Conservation (phyloP, 1,139 yeast genomes). For the Saccharomyces pastorianus region DNA sequence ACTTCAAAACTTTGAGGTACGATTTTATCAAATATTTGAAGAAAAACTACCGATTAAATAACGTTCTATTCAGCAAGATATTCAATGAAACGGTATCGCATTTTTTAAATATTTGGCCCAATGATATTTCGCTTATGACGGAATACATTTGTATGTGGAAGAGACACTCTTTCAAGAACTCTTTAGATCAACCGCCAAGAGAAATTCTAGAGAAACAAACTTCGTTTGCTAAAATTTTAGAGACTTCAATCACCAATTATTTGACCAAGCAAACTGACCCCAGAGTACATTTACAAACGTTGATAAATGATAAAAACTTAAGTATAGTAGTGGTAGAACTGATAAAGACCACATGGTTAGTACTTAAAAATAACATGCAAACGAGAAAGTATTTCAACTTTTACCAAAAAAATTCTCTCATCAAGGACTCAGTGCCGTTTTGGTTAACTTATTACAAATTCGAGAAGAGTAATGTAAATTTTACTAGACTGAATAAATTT, state of each 20-base stretch:
- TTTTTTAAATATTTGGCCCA: slow-evolving; percentile 14
- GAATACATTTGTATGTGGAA: slow-evolving; percentile 19
- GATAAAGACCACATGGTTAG: slow-evolving; percentile 34
- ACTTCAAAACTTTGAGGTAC: slow-evolving; percentile 13
- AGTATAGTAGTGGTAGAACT: slow-evolving; percentile 35
- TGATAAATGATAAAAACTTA: slow-evolving; percentile 31
- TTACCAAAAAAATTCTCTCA: slow-evolving; percentile 34
- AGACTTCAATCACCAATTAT: slow-evolving; percentile 20
- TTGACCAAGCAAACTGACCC: slow-evolving; percentile 13
- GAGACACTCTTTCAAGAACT: slow-evolving; percentile 18
- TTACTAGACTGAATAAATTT: slow-evolving; percentile 38
- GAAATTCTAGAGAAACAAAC: slow-evolving; percentile 20
- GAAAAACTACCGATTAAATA: slow-evolving; percentile 8
- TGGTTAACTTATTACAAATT: slow-evolving; percentile 53
- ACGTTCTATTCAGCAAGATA: slow-evolving; percentile 9
- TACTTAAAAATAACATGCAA: slow-evolving; percentile 28
- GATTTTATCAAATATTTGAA: slow-evolving; percentile 16
- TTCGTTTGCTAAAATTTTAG: slow-evolving; percentile 21
- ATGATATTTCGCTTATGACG: slow-evolving; percentile 12
- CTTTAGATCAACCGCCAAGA: slow-evolving; percentile 17
- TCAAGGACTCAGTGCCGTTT: slow-evolving; percentile 40
- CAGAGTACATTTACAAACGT: slow-evolving; percentile 19
- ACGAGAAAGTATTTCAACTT: slow-evolving; percentile 40
- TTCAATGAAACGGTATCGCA: slow-evolving; percentile 12
- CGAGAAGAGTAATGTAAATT: slow-evolving; percentile 40